A percentile compares a stretch with the other conserved stretches of the same genome.
Conservation (phyloP, 2,329 filamentous ascomycete species). For the Alternaria arbusti region DNA sequence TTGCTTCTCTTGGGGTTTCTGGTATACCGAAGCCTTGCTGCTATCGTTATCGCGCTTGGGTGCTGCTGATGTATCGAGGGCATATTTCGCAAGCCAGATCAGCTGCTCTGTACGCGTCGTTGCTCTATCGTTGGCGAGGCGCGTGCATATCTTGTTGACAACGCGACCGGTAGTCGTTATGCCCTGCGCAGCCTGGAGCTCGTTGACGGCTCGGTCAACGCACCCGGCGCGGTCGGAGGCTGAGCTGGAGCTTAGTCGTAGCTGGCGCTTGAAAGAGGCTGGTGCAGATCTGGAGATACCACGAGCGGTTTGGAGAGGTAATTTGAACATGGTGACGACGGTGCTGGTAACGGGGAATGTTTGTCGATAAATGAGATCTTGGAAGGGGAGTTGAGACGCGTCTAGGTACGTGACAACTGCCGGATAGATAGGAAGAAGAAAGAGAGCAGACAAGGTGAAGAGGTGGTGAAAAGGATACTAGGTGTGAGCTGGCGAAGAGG, state of each 20-base stretch:
- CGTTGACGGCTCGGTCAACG: neutral
- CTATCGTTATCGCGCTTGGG: neutral
- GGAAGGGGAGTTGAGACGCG: neutral
- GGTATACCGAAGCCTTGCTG: neutral
- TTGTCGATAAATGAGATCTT: neutral
- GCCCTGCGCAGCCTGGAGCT: neutral
- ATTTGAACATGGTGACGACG: slow-evolving; percentile 2
- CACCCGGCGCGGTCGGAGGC: neutral
- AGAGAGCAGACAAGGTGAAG: neutral
- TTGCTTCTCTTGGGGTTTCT: neutral
- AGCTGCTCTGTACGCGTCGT: slow-evolving; percentile 14
- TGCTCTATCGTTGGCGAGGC: slow-evolving; percentile 5
- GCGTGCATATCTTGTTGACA: slow-evolving; percentile 1
- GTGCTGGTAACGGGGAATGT: neutral
- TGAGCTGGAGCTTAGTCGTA: neutral
- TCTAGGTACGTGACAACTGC: neutral
- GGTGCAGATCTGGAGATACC: neutral
- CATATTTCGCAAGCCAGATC: slow-evolving; percentile 22
- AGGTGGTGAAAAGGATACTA: neutral
- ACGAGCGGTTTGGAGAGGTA: neutral
- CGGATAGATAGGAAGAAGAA: neutral
- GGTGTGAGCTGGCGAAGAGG: neutral
- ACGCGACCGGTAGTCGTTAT: slow-evolving; percentile 7
- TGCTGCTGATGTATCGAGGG: slow-evolving; percentile 6
- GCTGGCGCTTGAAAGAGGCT: neutral